phyloP scores from a whole-genome alignment of 139 green algal species.

The Micractinium conductrix region DNA sequence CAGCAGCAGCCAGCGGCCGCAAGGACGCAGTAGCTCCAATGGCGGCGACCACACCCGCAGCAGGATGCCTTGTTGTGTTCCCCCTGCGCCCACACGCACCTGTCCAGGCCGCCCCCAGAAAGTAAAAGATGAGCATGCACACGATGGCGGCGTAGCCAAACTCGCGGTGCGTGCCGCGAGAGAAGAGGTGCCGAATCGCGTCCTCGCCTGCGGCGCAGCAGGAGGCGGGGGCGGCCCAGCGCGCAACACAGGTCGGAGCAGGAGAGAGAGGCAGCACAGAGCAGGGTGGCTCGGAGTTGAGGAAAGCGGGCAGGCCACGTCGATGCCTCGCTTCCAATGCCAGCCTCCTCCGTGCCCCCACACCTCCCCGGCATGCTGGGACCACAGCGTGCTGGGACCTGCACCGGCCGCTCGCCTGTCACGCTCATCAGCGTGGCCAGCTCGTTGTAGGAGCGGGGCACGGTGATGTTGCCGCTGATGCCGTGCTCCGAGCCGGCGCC shows the following conservation, averaged over 20 bases:
- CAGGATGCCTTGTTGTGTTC: too few relatives aligned
- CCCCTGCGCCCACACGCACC: slow-evolving; percentile 6
- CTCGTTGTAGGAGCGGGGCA: slow-evolving; percentile 82
- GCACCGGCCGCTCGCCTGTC: slow-evolving; percentile 62
- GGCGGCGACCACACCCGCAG: too few relatives aligned
- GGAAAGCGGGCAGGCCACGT: too few relatives aligned
- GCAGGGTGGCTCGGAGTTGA: too few relatives aligned
- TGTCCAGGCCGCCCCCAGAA: slow-evolving; percentile 54
- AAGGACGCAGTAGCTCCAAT: too few relatives aligned
- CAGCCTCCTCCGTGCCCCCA: too few relatives aligned
- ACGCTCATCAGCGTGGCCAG: slow-evolving; percentile 84
- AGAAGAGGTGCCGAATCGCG: slow-evolving; percentile 83
- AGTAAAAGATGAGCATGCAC: slow-evolving; percentile 77
- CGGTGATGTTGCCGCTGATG: slow-evolving; percentile 42
- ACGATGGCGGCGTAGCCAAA: slow-evolving; percentile 82
- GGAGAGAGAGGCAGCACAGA: too few relatives aligned
- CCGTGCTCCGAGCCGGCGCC: not conserved
- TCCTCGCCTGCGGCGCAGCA: slow-evolving; percentile 73
- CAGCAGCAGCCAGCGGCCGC: too few relatives aligned
- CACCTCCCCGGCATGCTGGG: not conserved
- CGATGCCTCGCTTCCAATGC: too few relatives aligned
- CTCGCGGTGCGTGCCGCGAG: slow-evolving; percentile 80
- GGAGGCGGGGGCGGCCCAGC: not conserved
- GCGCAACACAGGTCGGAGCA: too few relatives aligned
- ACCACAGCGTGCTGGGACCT: not conserved